Base-by-base conservation (phyloP, 2,329 filamentous ascomycete species). In the Didymellaceae sp. region DNA sequence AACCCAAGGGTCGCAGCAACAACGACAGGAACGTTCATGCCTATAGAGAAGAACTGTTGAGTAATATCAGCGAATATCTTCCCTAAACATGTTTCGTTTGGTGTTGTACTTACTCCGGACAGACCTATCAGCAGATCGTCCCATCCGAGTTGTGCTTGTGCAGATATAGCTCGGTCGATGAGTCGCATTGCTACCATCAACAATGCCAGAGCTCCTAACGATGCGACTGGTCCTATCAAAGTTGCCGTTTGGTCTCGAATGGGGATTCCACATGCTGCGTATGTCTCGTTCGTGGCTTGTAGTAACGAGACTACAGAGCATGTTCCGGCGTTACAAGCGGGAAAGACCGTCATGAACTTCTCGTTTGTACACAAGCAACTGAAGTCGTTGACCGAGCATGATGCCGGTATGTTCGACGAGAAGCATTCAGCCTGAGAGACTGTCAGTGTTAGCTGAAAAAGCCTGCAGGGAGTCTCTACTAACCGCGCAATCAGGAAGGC, bases 81-180 rank as follows among this genome's bases (percentile, higher is more conserved):
- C 7, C 14, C 28, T 11, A 20, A 14, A 10, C 21, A 6, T 34
- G 24, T 16, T 5, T 34, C 45, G 14, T 5, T 8, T 30, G n/a
- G n/a, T n/a, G n/a, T n/a, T n/a, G n/a, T 18, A 52, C 66, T 24
- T 53, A 69, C 65, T 24, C 62, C 66, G 38, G 66, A 56, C 8
- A 68, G 48, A 13, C 59, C 65, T 32, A 68, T 66, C 42, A 69
- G 47, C n/a, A 65, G 46, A 26, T 70, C 66, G 42, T 70, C 65
- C 63, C 58, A 65, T n/a, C 66, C 66, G 10, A 69, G 55, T 30
- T 61, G 46, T 25, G 60, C 57, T 8, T 61, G 43, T 20, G 54
- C 47, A 31, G 66, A 69, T 6, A 61, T 28, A 8, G 37, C 57
- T 14, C 66, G 59, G 52, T 69, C 61, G 21, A 54, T 16, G n/a